Base-by-base conservation (phyloP, 352 stramenopile genomes). In the Pythium brassicae region DNA sequence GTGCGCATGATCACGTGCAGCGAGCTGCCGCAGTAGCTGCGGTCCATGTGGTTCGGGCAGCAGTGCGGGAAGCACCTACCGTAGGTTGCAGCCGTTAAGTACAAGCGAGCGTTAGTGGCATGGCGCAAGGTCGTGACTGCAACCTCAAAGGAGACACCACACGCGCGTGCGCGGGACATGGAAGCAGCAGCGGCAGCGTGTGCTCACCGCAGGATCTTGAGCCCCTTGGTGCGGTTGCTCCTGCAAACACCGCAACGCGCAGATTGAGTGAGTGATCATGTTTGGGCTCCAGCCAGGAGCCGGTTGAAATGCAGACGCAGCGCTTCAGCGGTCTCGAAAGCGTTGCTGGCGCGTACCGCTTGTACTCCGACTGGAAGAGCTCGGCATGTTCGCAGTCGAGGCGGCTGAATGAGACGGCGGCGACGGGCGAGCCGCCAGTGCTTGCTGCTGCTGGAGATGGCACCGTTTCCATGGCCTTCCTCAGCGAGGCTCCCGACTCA, bases 171-270 rank as follows among this genome's bases (percentile, higher is more conserved):
- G 5, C 14, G 9, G 15, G 5, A 2, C 14, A 44, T n/a, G 14
- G 39, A 44, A 1, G 14, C 17, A 20, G 39, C n/a, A 58, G n/a
- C n/a, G n/a, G n/a, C n/a, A n/a, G n/a, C n/a, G n/a, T n/a, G n/a
- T n/a, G n/a, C 29, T 12, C 56, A 76, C 63, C 77, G 71, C 14
- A 87, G 65, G 51, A 89, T 87, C 60, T 89, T 87, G 40, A 87
- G 66, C 0, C 79, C 77, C 42, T 87, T 89, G 44, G 79, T 89
- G 59, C 78, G 74, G 32, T 88, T 88, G 65, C 76, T 86, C 57
- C 74, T 84, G 50, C 22, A 39, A 15, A 26, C 26, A 34, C 19
- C 23, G 9, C 29, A n/a, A 42, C 5, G 35, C 11, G 15, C 1
- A 42, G 11, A 35, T 35, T 35, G 29, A 35, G 10, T 35, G 29